Base-by-base conservation (phyloP, 2,329 filamentous ascomycete species). In the Penicillium sp. region DNA sequence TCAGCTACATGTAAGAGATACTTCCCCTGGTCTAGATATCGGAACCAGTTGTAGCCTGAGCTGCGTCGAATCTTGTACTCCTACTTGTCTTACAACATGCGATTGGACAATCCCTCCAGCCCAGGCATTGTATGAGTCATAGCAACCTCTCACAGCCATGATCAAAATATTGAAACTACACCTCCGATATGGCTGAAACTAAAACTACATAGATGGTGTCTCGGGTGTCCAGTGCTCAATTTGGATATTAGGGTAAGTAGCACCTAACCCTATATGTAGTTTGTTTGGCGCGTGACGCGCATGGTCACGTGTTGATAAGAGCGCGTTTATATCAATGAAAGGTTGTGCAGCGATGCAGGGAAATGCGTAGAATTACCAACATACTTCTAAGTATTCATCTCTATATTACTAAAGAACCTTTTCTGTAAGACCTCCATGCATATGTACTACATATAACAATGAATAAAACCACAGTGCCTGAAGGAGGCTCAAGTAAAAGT, bases 291-390 rank as follows among this genome's bases (percentile, higher is more conserved):
- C 44, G 52, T 55, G 21, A 55, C 36, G 35, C 44, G 52, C 13
- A 15, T 6, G 1, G 6, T 49, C 52, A 55, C 52, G 52, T 55
- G 44, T 1, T 17, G 52, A 55, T 55, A 55, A 55, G 44, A 42
- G 27, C 44, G 43, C 52, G 36, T 49, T 21, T 17, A 41, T 19
- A 33, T 49, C 35, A 35, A 41, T 17, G 5, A 12, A 15, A 45
- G 25, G 29, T 9, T 27, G 17, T 27, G 7, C 21, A 7, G 17
- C 13, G 21, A 47, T 15, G 21, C 12, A 27, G 39, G 39, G 39
- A 41, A 33, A 44, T 19, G 19, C 25, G n/a, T 9, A 47, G 41
- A 19, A 36, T 27, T 29, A 33, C 29, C 17, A 10, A 27, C 17
- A 2, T 25, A 17, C 13, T 17, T 19, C 17, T n/a, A 15, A 3